Evolutionary conservation across 2,329 filamentous ascomycete genomes (phyloP).

Genomic region (Bretziella fagacearum): DNA sequence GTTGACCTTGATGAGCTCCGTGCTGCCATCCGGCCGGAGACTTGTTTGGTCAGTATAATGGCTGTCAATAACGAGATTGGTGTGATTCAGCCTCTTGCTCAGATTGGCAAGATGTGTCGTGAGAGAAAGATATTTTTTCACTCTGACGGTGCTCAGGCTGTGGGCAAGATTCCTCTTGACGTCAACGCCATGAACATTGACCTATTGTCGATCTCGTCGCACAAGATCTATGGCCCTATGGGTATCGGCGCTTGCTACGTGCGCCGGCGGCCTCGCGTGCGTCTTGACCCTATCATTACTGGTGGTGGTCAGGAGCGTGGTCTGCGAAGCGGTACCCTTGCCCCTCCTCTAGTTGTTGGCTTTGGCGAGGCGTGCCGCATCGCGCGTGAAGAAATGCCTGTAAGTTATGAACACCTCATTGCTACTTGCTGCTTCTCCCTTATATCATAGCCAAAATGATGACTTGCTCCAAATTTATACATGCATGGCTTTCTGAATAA

Average conservation of each 20-base stretch:
- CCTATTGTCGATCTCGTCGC: constrained; percentile 94
- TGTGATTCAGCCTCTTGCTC: constrained; percentile 87
- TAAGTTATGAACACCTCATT: constrained; percentile 34
- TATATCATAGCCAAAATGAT: constrained; percentile 36
- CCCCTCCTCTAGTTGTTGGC: constrained; percentile 73
- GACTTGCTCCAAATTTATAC: constrained; percentile 52
- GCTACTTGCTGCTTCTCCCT: constrained; percentile 10
- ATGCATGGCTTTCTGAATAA: constrained; percentile 84
- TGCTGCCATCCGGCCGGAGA: constrained; percentile 79
- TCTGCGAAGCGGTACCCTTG: constrained; percentile 81
- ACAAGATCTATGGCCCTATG: constrained; percentile 98
- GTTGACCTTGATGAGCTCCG: constrained; percentile 71
- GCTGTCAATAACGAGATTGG: constrained; percentile 99
- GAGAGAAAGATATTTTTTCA: constrained; percentile 95
- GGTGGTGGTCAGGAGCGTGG: constrained; percentile 94
- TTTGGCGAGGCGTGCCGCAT: constrained; percentile 94
- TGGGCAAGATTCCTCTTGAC: constrained; percentile 94
- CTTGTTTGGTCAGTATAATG: constrained; percentile 90
- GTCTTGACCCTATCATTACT: constrained; percentile 87
- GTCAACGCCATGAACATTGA: constrained; percentile 98
- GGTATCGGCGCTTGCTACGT: constrained; percentile 95
- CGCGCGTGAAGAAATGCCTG: constrained; percentile 74
- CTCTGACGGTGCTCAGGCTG: constrained; percentile 87
- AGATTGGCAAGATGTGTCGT: constrained; percentile 86
- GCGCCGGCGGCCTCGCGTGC: constrained; percentile 76